Evolutionary conservation across 495 filamentous ascomycete genomes (phyloP).

Genomic region (Apodospora peruviana): DNA sequence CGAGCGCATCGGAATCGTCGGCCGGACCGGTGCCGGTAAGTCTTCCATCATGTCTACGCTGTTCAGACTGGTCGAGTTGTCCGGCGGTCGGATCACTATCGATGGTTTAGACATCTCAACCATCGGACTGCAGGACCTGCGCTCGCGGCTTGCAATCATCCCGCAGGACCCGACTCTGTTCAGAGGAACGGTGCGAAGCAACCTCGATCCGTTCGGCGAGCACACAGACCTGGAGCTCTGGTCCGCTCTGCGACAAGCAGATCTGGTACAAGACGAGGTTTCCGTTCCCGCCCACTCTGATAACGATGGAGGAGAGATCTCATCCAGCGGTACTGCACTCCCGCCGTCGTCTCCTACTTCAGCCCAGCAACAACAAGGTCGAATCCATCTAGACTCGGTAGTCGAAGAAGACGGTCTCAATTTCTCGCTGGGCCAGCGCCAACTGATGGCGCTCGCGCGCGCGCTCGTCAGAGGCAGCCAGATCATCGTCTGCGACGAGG

Average conservation of each 20-base stretch:
- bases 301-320: neutral
- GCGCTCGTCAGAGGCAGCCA: constrained; percentile 79
- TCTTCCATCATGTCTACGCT: constrained; percentile 90
- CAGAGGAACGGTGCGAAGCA: constrained; percentile 81
- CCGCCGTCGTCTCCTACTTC: constrained; percentile 6
- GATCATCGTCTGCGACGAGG: constrained; percentile 96
- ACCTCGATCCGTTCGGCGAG: constrained; percentile 88
- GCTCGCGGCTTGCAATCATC: constrained; percentile 87
- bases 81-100: constrained; percentile 76
- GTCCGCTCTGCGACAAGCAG: constrained; percentile 76
- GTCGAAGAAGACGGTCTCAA: constrained; percentile 96
- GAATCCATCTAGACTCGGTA: constrained; percentile 73
- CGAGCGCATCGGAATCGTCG: constrained; percentile 89
- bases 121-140: constrained; percentile 79
- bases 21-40: constrained; percentile 91
- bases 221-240: constrained; percentile 84
- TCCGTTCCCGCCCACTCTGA: constrained; percentile 13
- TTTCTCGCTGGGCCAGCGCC: constrained; percentile 93
- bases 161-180: constrained; percentile 96
- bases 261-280: constrained; percentile 58
- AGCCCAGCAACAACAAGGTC: constrained; percentile 30
- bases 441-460: constrained; percentile 90
- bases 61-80: constrained; percentile 85
- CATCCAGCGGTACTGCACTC: neutral
- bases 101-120: constrained; percentile 86